Conservation (phyloP, 2,329 filamentous ascomycete species). For the Paecilomyces fulvus region DNA sequence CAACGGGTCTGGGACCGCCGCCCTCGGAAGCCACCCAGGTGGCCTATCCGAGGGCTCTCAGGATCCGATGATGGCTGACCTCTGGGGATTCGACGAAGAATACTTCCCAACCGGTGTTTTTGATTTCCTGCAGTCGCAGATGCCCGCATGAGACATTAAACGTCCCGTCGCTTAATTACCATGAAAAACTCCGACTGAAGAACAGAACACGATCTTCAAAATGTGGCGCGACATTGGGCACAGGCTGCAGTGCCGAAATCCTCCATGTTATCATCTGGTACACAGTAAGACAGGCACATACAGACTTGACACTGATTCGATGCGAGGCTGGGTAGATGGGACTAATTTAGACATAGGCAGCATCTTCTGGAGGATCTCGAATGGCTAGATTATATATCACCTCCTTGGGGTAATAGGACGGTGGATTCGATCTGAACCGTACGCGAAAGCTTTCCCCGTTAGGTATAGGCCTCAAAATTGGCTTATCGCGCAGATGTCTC, state of each 20-base stretch:
- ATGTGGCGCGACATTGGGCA: background rate
- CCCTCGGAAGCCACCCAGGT: slow-evolving; percentile 14
- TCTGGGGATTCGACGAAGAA: slow-evolving; percentile 34
- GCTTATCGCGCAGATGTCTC: background rate
- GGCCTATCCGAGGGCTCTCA: slow-evolving; percentile 30
- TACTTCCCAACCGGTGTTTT: slow-evolving; percentile 36
- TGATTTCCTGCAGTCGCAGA: slow-evolving; percentile 34
- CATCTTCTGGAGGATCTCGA: background rate
- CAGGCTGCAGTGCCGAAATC: background rate
- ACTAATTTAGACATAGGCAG: background rate
- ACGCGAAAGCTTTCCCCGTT: background rate
- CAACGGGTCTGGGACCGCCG: slow-evolving; percentile 17
- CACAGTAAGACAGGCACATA: background rate
- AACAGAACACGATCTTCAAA: background rate
- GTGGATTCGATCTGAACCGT: background rate
- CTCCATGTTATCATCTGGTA: background rate
- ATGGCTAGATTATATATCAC: background rate
- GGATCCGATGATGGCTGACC: slow-evolving; percentile 33
- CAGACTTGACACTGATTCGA: background rate
- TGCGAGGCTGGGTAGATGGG: background rate
- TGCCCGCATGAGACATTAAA: slow-evolving; percentile 23
- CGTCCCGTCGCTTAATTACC: background rate
- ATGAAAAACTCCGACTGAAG: background rate
- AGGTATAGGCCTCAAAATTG: background rate
- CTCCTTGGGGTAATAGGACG: background rate